These are phyloP conservation scores for Chlorella vulgaris DNA, from an alignment of 139 green algal species.

Conservation along the genomic window DNA sequence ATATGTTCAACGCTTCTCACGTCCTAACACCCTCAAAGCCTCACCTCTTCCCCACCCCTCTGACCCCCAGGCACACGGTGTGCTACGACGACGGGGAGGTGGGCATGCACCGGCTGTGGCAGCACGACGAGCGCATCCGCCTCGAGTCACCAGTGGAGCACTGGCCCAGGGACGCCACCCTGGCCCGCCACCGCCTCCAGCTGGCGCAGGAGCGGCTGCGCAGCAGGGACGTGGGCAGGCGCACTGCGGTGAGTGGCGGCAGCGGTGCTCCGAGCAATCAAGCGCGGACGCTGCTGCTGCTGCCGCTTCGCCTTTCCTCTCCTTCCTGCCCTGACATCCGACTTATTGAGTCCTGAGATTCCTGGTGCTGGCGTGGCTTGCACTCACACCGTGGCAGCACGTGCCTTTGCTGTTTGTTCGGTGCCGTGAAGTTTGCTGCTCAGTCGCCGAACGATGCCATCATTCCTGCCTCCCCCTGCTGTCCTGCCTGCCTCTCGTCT, in stretches of 20 bases:
- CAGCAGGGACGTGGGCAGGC: background rate
- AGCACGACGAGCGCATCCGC: constrained; percentile 53
- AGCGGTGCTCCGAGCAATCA: background rate
- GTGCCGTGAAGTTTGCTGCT: too few relatives aligned
- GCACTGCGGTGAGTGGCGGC: background rate
- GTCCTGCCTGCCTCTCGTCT: background rate
- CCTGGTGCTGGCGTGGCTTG: too few relatives aligned
- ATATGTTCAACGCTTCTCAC: too few relatives aligned
- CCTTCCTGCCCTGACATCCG: background rate
- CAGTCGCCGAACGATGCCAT: too few relatives aligned
- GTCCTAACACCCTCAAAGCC: too few relatives aligned
- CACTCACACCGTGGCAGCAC: too few relatives aligned
- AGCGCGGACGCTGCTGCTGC: background rate
- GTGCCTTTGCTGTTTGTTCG: too few relatives aligned
- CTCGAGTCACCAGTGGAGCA: constrained; percentile 32
- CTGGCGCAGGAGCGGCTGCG: constrained; percentile 24
- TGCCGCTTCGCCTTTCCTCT: background rate
- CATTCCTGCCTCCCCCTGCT: too few relatives aligned
- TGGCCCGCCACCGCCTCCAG: background rate
- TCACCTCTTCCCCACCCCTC: too few relatives aligned
- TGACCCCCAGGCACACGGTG: constrained; percentile 77
- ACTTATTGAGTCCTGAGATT: too few relatives aligned
- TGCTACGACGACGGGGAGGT: constrained; percentile 80
- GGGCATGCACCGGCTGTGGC: constrained; percentile 53
- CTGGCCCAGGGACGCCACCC: constrained; percentile 12